Evolutionary conservation across 305 asterid genomes (phyloP).

Genomic region (Caryopteris hybrid): DNA sequence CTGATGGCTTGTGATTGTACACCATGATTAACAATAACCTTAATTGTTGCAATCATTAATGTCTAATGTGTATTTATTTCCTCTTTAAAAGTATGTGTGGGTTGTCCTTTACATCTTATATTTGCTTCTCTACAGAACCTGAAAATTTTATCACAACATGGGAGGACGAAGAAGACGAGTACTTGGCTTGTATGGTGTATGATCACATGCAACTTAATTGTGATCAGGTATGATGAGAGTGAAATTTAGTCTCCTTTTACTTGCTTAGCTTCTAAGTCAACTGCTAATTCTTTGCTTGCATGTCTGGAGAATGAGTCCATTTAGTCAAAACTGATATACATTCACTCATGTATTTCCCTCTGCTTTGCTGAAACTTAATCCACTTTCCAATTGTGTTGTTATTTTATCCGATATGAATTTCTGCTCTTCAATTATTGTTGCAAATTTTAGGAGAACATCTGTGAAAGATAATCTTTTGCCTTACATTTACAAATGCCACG

Average conservation of each 20-base stretch:
- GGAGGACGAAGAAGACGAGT: conserved; percentile 95
- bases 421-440: neutral
- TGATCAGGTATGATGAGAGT: conserved; percentile 53
- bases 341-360: neutral
- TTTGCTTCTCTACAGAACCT: conserved; percentile 41
- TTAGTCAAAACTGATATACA: conserved; percentile 5
- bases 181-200: conserved; percentile 65
- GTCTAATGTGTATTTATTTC: neutral
- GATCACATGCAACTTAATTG: conserved; percentile 75
- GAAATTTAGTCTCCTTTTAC: conserved; percentile 10
- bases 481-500: neutral
- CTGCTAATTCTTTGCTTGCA: conserved; percentile 1
- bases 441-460: neutral
- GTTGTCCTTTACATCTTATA: conserved; percentile 25
- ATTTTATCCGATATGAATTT: neutral
- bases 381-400: neutral
- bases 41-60: conserved; percentile 1
- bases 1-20: neutral
- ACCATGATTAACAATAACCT: conserved; percentile 8
- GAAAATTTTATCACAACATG: conserved; percentile 36
- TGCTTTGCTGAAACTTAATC: conserved; percentile 3
- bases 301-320: neutral
- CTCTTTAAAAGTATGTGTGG: conserved; percentile 5
- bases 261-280: neutral
- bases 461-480: neutral